These are phyloP conservation scores for Suhomyces sp. DNA, from an alignment of 805 yeast genomes.

Conservation along the genomic window DNA sequence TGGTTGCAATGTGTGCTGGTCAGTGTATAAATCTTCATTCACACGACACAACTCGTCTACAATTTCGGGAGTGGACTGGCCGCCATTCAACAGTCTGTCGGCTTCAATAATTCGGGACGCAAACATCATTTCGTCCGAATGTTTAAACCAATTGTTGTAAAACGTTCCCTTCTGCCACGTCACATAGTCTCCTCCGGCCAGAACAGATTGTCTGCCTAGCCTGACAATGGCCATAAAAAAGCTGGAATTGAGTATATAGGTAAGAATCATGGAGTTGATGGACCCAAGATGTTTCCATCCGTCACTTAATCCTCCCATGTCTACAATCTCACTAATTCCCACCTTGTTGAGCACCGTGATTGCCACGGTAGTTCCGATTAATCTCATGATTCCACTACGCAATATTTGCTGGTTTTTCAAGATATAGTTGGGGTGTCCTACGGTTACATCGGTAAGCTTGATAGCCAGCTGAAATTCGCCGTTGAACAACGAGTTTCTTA, in stretches of 20 bases:
- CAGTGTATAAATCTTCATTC: constrained; percentile 19
- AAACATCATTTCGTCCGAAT: constrained; percentile 68
- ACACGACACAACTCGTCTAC: constrained; percentile 37
- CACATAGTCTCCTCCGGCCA: constrained; percentile 49
- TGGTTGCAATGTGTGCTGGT: constrained; percentile 28
- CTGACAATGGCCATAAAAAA: constrained; percentile 40
- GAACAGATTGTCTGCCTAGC: constrained; percentile 36
- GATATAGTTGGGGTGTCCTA: constrained; percentile 54
- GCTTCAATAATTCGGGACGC: constrained; percentile 62
- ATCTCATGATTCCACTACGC: constrained; percentile 27
- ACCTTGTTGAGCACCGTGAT: constrained; percentile 37
- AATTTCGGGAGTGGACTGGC: constrained; percentile 30
- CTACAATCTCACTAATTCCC: constrained; percentile 40
- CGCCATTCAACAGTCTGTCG: constrained; percentile 53
- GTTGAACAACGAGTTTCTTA: constrained; percentile 54
- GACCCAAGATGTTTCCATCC: constrained; percentile 38
- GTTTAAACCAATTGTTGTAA: constrained; percentile 59
- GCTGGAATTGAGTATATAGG: constrained; percentile 39
- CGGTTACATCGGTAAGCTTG: constrained; percentile 56
- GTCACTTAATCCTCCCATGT: constrained; percentile 35
- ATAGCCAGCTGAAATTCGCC: constrained; percentile 58
- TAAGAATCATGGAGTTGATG: constrained; percentile 46
- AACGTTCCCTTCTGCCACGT: constrained; percentile 66
- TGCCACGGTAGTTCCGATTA: constrained; percentile 30
- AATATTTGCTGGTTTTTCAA: constrained; percentile 27